phyloP scores from a whole-genome alignment of 2,329 filamentous ascomycete genomes.

The Leptographium radiaticola region DNA sequence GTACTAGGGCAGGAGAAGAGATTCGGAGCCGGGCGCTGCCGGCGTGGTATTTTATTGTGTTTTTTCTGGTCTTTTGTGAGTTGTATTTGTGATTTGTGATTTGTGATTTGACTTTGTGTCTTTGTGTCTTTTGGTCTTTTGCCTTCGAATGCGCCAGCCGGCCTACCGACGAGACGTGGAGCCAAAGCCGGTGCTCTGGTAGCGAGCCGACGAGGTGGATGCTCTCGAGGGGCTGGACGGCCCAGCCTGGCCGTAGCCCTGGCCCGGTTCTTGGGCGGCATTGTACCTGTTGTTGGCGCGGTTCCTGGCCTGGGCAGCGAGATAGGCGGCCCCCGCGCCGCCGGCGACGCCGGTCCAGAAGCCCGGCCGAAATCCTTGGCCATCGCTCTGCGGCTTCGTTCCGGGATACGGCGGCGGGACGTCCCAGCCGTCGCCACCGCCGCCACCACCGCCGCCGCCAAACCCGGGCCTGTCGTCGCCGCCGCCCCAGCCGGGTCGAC shows the following conservation, averaged over 20 bases:
- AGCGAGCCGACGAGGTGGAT: slow-evolving; percentile 30
- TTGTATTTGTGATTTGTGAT: not conserved
- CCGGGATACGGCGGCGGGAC: slow-evolving; percentile 33
- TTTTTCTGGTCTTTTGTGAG: not conserved
- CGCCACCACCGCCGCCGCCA: slow-evolving; percentile 22
- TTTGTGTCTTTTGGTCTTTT: not conserved
- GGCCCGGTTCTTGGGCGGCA: not conserved
- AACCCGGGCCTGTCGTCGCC: slow-evolving; percentile 14
- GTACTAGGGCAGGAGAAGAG: not conserved
- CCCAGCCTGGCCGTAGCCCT: slow-evolving; percentile 18
- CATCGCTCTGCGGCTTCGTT: slow-evolving; percentile 19
- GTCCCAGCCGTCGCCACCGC: slow-evolving; percentile 21
- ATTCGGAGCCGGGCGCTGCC: not conserved
- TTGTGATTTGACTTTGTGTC: not conserved
- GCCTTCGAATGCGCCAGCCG: too few species aligned
- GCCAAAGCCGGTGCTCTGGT: slow-evolving; percentile 62
- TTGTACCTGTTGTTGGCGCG: slow-evolving; percentile 15
- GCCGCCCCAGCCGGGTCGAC: slow-evolving; percentile 25
- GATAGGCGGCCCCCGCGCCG: slow-evolving; percentile 57
- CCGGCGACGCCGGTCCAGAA: slow-evolving; percentile 60
- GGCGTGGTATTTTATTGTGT: too few species aligned
- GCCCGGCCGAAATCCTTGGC: slow-evolving; percentile 51
- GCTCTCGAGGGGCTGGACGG: slow-evolving; percentile 18
- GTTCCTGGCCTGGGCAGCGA: slow-evolving; percentile 37
- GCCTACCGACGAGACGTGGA: slow-evolving; percentile 39